Evolutionary conservation across 257 asterid genomes (phyloP).

Genomic region (Fraxinus excelsior): DNA sequence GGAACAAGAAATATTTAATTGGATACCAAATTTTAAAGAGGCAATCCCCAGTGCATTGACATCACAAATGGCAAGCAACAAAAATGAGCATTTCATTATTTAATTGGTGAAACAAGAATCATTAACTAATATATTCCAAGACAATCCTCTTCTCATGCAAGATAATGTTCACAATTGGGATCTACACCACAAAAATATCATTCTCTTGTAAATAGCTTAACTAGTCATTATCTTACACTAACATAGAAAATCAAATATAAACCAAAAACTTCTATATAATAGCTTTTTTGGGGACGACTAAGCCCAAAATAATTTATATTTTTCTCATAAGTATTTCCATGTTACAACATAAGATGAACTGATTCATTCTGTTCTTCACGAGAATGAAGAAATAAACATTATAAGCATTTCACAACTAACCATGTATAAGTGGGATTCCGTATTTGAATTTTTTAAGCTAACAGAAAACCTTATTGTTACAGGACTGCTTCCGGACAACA

Average conservation of each 20-base stretch:
- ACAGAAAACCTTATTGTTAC: slow-evolving; percentile 8
- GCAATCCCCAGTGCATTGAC: not conserved
- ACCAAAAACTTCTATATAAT: not conserved
- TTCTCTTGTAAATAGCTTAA: not conserved
- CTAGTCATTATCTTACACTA: not conserved
- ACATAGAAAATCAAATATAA: not conserved
- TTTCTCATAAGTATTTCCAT: not conserved
- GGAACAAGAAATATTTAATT: not conserved
- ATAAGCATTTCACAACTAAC: slow-evolving; percentile 6
- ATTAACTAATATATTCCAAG: slow-evolving; percentile 3
- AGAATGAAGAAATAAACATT: slow-evolving; percentile 10
- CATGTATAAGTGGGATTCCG: slow-evolving; percentile 12
- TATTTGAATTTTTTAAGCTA: slow-evolving; percentile 19
- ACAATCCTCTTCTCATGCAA: slow-evolving; percentile 5
- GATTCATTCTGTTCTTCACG: not conserved
- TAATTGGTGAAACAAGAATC: not conserved
- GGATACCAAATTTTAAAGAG: not conserved
- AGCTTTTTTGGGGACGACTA: not conserved
- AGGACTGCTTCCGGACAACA: not conserved
- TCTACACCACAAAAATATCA: slow-evolving; percentile 1
- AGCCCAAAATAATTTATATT: not conserved
- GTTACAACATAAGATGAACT: not conserved
- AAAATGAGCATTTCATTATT: not conserved
- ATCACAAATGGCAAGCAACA: slow-evolving; percentile 9
- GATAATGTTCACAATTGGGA: slow-evolving; percentile 10